Conservation (phyloP, 2,329 filamentous ascomycete genomes). For the Zasmidium cellare region DNA sequence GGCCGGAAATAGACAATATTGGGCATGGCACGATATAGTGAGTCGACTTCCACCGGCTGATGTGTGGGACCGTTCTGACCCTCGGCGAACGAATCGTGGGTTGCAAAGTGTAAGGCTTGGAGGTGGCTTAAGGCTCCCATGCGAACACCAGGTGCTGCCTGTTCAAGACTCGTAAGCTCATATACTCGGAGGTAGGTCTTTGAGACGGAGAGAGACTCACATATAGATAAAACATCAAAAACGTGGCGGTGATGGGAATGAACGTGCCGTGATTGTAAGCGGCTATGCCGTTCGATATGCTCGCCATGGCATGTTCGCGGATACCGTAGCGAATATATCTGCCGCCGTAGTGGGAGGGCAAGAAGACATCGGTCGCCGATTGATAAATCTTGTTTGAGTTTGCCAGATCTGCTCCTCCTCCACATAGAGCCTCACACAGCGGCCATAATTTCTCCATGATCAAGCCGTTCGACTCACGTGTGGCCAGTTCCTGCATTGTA, state of each 20-base stretch:
- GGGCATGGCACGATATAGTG: constrained; percentile 31
- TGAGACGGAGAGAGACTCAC: not conserved
- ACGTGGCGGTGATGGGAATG: constrained; percentile 29
- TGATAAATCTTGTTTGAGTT: constrained; percentile 1
- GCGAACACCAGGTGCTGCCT: constrained; percentile 26
- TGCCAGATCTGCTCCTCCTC: not conserved
- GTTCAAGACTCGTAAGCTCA: not conserved
- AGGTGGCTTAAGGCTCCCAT: constrained; percentile 32
- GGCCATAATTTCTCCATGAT: constrained; percentile 1
- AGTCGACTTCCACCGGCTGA: constrained; percentile 30
- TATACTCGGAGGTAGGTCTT: no score
- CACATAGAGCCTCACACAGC: not conserved
- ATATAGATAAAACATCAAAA: constrained; percentile 35
- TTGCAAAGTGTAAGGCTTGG: constrained; percentile 31
- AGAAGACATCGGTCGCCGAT: not conserved
- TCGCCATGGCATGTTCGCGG: constrained; percentile 59
- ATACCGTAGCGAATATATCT: constrained; percentile 56
- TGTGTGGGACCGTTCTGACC: constrained; percentile 33
- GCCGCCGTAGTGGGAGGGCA: constrained; percentile 34
- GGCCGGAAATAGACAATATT: constrained; percentile 31
- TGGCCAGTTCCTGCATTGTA: not conserved
- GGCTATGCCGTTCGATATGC: constrained; percentile 42
- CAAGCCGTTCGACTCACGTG: not conserved
- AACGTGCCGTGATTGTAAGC: constrained; percentile 29
- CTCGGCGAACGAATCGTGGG: constrained; percentile 31